Evolutionary conservation across 495 filamentous ascomycete species (phyloP), one percentile per base, ranked within the genome.

Genomic region (Aspergillus diversus): DNA sequence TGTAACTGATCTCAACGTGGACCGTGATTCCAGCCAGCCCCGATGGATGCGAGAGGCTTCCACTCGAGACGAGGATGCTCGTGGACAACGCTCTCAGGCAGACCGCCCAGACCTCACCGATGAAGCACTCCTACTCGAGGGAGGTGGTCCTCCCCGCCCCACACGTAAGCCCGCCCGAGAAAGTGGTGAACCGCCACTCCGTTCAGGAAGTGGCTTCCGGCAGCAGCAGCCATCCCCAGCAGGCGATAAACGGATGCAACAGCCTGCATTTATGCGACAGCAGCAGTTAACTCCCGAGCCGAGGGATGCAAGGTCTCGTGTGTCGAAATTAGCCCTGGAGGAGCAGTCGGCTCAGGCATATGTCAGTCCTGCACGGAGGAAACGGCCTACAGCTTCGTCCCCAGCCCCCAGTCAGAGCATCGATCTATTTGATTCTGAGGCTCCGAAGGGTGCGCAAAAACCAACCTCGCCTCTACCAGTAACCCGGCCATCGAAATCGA

Each of bases 121-220:
- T 69, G 95, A 99, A 73, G 95, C 94, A 17, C 67, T 96, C 59
- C 89, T 96, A 82, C 83, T 99, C n/a, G 95, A 97, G 74, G 80
- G 83, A 17, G 81, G 78, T 16, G 72, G 73, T 39, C 57, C 78
- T 71, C 33, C 81, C 80, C 60, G 79, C 78, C 33, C 80, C 21
- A 64, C 63, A 27, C 65, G 64, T 27, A 63, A 59, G 12, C 43
- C 68, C 33, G 55, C 57, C n/a, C 63, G 60, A 32, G 50, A 64
- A 64, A 70, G 68, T 13, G 73, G 70, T 48, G 67, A 57, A 43
- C 70, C 47, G 47, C 69, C 49, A 55, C 34, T 67, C 55, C 67
- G 64, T 32, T 55, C 66, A 33, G 59, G 60, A 33, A 58, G 60
- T 63, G 53, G 69, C 57, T 71, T 69, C 53, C 62, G 59, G 21